Evolutionary conservation across 106 monocot genomes (phyloP).

Genomic region (Allium sativum): DNA sequence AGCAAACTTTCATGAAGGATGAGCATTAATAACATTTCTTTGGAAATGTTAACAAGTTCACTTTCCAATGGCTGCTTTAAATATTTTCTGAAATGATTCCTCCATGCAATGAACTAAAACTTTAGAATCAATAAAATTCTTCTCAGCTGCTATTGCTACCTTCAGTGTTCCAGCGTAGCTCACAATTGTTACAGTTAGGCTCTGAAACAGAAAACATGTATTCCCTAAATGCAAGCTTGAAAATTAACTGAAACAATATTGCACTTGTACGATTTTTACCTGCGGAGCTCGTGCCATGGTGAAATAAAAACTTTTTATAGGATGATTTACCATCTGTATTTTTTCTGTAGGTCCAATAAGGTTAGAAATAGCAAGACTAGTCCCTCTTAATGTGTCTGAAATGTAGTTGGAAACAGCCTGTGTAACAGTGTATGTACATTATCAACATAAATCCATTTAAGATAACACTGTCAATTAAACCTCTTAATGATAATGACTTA

Average conservation of each 20-base stretch:
- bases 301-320: conserved; percentile 37
- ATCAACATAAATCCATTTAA: too few species aligned
- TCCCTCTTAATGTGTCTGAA: conserved; percentile 31
- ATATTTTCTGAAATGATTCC: conserved; percentile 39
- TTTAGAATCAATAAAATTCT: conserved; percentile 41
- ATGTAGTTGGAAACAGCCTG: conserved; percentile 35
- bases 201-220: conserved; percentile 19
- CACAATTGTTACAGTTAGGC: conserved; percentile 35
- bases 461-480: too few species aligned
- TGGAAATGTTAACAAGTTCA: background rate
- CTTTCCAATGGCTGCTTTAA: conserved; percentile 19
- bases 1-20: too few species aligned
- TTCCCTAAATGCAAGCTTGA: too few species aligned
- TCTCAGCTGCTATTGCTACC: conserved; percentile 51
- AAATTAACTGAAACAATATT: too few species aligned
- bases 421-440: conserved; percentile 7
- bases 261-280: conserved; percentile 8
- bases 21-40: too few species aligned
- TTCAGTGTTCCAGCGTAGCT: conserved; percentile 67
- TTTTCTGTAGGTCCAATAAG: conserved; percentile 42
- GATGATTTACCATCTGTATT: conserved; percentile 29
- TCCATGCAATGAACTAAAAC: conserved; percentile 39
- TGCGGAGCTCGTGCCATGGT: conserved; percentile 51
- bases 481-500: too few species aligned
- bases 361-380: conserved; percentile 54